Evolutionary conservation across 352 stramenopile genomes (phyloP), one percentile per base, ranked within the genome.

Genomic region (Globisporangium canariense): DNA sequence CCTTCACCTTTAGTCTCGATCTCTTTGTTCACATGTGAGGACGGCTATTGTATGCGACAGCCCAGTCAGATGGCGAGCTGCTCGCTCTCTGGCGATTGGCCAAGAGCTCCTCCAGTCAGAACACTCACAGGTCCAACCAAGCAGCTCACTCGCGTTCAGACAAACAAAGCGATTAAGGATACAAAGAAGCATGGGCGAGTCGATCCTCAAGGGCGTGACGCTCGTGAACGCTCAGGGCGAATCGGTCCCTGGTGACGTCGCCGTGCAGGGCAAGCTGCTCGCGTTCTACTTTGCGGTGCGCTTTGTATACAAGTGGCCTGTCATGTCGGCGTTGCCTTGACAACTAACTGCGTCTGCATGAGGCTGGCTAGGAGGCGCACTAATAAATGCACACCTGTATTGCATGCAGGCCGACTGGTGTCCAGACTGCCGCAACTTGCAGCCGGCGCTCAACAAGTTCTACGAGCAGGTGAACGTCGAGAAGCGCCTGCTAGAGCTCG

Each of bases 241-340:
- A 36, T 67, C 70, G 30, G 67, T 76, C 46, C 65, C 78, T 54
- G 81, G 77, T 45, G 83, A 89, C 34, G 67, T 68, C 46, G 62
- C 73, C 14, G 73, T 83, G 16, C 66, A 68, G 18, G 78, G 67
- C 65, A 90, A 89, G 58, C 62, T 81, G 36, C 64, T 90, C 40
- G 86, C 83, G 64, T 68, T 95, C 20, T 93, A 91, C 78, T 95
- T 95, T 64, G 79, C 81, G 38, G 83, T 91, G 40, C 55, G 47
- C 43, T 9, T 5, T 53, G 36, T 41, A 11, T 16, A 41, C 11
- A 10, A 40, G 11, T 40, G 25, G 25, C 25, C 25, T 28, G 25
- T 28, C 25, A 28, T 36, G 4, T 36, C 32, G 7, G 32, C 7
- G 32, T 14, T 11, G n/a, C 64, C 49, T 54, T 40, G 46, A 28